phyloP scores from a whole-genome alignment of 495 filamentous ascomycete genomes.

The Bombardia bombarda region DNA sequence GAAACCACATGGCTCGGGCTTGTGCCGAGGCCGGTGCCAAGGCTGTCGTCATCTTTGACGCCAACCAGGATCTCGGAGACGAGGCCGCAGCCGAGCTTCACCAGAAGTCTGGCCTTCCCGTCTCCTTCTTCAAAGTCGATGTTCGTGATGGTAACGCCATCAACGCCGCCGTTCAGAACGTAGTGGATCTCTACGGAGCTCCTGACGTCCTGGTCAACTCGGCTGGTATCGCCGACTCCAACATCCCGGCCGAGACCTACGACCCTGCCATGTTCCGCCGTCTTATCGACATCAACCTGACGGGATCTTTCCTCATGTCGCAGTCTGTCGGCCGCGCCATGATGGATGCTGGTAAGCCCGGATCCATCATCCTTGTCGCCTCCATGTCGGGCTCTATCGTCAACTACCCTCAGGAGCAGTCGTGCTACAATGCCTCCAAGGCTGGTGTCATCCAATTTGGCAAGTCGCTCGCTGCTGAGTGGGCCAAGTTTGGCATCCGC shows the following conservation, averaged over 20 bases:
- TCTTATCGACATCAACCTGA: conserved; percentile 70
- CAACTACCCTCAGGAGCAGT: conserved; percentile 74
- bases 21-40: conserved; percentile 65
- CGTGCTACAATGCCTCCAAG: conserved; percentile 74
- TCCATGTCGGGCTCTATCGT: conserved; percentile 74
- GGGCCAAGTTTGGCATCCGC: conserved; percentile 65
- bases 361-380: conserved; percentile 64
- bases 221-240: conserved; percentile 72
- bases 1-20: conserved; percentile 68
- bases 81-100: conserved; percentile 56
- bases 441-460: conserved; percentile 69
- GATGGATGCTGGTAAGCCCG: conserved; percentile 57
- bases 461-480: conserved; percentile 72
- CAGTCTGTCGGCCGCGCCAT: conserved; percentile 57
- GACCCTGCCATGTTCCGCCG: conserved; percentile 60
- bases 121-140: conserved; percentile 70
- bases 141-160: conserved; percentile 60
- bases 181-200: conserved; percentile 52
- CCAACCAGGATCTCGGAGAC: conserved; percentile 65
- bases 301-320: conserved; percentile 60
- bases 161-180: conserved; percentile 50
- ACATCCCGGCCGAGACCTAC: conserved; percentile 47
- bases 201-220: conserved; percentile 74
- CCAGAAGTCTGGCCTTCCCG: conserved; percentile 58
- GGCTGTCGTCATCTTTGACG: conserved; percentile 66